Conservation (phyloP, 148 eudicot species). For the Silene latifolia region DNA sequence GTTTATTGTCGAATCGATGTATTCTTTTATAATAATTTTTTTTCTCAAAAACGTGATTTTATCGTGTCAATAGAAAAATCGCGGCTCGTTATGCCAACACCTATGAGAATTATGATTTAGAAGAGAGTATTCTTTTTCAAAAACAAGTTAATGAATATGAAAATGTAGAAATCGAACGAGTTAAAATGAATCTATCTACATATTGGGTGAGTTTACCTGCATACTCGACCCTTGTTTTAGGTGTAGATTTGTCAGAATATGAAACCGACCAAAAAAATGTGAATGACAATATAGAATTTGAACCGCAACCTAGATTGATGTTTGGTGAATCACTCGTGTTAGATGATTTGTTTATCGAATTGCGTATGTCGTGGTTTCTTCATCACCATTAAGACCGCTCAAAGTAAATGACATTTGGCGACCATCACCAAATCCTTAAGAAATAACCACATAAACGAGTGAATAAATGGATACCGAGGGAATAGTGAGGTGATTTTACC, state of each 20-base stretch:
- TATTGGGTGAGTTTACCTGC: constrained; percentile 12
- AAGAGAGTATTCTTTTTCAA: constrained; percentile 4
- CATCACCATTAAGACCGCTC: not conserved
- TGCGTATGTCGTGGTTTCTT: not conserved
- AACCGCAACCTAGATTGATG: not conserved
- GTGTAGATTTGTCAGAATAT: not conserved
- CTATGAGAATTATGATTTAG: not conserved
- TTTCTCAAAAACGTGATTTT: not conserved
- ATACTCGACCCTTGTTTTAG: not conserved
- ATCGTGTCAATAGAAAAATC: not conserved
- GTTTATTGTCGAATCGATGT: constrained; percentile 1
- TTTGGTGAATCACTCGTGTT: not conserved
- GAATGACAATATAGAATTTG: not conserved
- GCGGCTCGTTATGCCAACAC: constrained; percentile 8
- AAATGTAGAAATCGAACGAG: not conserved
- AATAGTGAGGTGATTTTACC: not conserved
- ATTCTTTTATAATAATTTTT: not conserved
- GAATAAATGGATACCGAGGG: not conserved
- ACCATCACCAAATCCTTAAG: not conserved
- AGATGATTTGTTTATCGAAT: not conserved
- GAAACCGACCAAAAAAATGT: not conserved
- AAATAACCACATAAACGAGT: too few species aligned
- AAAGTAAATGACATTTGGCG: not conserved
- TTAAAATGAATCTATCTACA: not conserved
- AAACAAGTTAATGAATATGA: not conserved